These are phyloP conservation scores for Suhomyces emberorum DNA, from an alignment of 805 yeast genomes.

Conservation along the genomic window DNA sequence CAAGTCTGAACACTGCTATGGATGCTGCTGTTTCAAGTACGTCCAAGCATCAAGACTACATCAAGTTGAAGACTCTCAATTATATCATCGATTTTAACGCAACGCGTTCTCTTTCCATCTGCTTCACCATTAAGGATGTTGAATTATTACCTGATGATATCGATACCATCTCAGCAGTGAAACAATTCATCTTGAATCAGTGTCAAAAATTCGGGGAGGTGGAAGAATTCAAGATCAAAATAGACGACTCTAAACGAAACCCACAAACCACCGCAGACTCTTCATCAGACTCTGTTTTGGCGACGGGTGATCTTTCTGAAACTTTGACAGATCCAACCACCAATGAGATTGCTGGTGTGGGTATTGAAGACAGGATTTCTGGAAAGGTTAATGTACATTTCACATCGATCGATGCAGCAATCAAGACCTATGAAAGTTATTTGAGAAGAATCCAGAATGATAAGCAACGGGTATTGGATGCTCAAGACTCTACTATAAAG, in stretches of 20 bases:
- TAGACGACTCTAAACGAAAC: slow-evolving; percentile 1
- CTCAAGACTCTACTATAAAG: neutral
- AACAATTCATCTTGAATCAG: slow-evolving; percentile 23
- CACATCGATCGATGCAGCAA: slow-evolving; percentile 45
- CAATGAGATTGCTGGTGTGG: neutral
- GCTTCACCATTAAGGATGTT: slow-evolving; percentile 8
- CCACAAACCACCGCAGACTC: neutral
- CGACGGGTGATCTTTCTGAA: neutral
- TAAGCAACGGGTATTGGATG: slow-evolving; percentile 10
- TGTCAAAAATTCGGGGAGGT: slow-evolving; percentile 41
- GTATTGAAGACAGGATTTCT: neutral
- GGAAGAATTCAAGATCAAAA: slow-evolving; percentile 25
- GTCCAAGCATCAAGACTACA: slow-evolving; percentile 25
- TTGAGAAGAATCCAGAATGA: slow-evolving; percentile 20
- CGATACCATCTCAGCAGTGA: slow-evolving; percentile 5
- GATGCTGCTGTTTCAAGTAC: neutral
- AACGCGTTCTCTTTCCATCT: slow-evolving; percentile 30
- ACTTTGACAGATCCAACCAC: neutral
- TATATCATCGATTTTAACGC: slow-evolving; percentile 39
- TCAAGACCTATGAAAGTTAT: slow-evolving; percentile 39
- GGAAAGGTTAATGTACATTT: slow-evolving; percentile 31
- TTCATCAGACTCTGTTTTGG: too few species aligned
- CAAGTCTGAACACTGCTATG: neutral
- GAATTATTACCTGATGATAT: slow-evolving; percentile 13
- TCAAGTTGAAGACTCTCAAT: slow-evolving; percentile 39